Base-by-base conservation (phyloP, 1,139 yeast genomes). In the Suhomyces maxii region DNA sequence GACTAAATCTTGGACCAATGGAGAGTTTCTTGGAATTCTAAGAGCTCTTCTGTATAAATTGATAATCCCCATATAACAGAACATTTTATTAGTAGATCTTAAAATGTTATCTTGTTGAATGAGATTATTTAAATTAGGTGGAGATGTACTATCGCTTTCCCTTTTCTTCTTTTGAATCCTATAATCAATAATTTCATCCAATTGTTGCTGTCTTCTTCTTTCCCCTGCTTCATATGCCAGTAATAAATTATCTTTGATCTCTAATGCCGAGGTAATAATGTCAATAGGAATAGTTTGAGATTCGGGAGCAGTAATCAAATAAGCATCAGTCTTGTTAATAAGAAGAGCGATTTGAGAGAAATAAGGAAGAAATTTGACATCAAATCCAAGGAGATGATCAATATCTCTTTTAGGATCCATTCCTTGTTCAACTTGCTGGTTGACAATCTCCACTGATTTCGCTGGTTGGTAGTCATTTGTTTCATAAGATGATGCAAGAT, bases 361-460 rank as follows among this genome's bases (percentile, higher is more conserved):
- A 33, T 71, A 68, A 0, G 83, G 79, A 13, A 83, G 63, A 42
- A 81, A 70, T 46, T 69, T 70, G 8, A 79, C 65, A 52, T 83
- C 86, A 59, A 83, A 81, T 1, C 89, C 89, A 42, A 78, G 63
- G 45, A 82, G 67, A 51, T 75, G 79, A 60, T 83, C 88, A 44
- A 83, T 79, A 48, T 77, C 80, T 31, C 70, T 57, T 37, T 67
- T 70, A 4, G 73, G 67, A 41, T 64, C 67, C 42, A 28, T 32
- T 11, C 10, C 25, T 31, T 40, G 50, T 44, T 33, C 45, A 40
- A 31, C 40, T 45, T 13, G 45, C 9, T 51, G 51, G 34, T 45
- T 42, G 14, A 47, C 53, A 5, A 58, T 53, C 8, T 57, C 56
- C 33, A 47, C 43, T 6, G 63, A 53, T 37, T 55, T 56, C 7